Evolutionary conservation across 1,284 basidiomycete species (phyloP), one percentile per base, ranked within the genome.

Genomic region (Vanrija sp.): DNA sequence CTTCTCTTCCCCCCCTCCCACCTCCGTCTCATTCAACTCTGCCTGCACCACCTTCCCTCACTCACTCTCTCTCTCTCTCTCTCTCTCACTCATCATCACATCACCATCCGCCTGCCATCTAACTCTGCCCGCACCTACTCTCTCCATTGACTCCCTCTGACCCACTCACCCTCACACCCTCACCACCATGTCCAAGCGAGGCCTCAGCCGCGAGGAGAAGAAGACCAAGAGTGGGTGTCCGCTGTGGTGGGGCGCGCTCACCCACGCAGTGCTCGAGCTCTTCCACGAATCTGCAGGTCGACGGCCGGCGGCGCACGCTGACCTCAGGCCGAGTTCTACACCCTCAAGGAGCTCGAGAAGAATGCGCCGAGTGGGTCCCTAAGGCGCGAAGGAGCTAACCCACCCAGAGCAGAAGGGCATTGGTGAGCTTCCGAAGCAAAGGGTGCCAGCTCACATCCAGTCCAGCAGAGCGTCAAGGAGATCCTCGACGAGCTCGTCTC

Each of bases 331-430:
- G 89, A 92, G 68, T 93, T 93, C 68, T 93, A 57, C 43, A 71
- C 90, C 82, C 79, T 94, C 45, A 93, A 92, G 69, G 91, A 94
- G 63, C 79, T 94, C 18, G 90, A 94, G 74, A 94, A 91, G 64
- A 65, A 72, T 23, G 73, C 66, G 19, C 72, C 74, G 5, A 75
- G 72, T 74, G 37, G 56, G 73, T 68, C 15, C 18, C 8, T 8
- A 7, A 25, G 3, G 5, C n/a, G 15, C 36, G 15, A 16, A n/a
- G n/a, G 10, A 36, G 39, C 53, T 59, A 69, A 78, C 86, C 6
- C 85, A 80, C 1, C 84, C 85, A 24, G 92, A 92, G 71, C 79
- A 86, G 77, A 92, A 93, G 67, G 89, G 90, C 18, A 91, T 93
- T 50, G 87, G 89, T 88, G 64, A 52, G 77, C 48, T 20, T 45